Conservation (phyloP, 2,329 filamentous ascomycete genomes). For the Neodidymelliopsis sp. region DNA sequence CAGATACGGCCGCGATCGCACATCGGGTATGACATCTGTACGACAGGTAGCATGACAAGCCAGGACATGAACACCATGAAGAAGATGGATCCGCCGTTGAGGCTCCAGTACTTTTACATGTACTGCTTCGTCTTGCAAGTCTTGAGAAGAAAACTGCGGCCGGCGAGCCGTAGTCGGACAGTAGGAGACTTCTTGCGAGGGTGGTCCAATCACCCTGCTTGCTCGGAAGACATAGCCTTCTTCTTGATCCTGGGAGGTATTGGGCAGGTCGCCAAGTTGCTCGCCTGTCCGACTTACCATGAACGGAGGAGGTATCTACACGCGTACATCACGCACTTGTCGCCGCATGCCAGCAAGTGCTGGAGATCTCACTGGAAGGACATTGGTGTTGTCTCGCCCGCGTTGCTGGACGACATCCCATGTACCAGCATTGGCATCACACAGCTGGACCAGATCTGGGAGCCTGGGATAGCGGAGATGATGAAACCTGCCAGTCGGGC, state of each 20-base stretch:
- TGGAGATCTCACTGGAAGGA: constrained; percentile 47
- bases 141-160: constrained; percentile 41
- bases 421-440: constrained; percentile 48
- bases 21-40: constrained; percentile 47
- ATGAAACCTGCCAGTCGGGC: constrained; percentile 40
- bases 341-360: constrained; percentile 44
- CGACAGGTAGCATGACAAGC: constrained; percentile 36
- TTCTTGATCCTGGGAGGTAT: constrained; percentile 47
- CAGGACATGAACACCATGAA: constrained; percentile 41
- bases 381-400: constrained; percentile 44
- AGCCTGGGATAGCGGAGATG: constrained; percentile 40
- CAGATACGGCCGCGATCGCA: constrained; percentile 42
- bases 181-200: constrained; percentile 43
- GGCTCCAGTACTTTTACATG: constrained; percentile 49
- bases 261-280: constrained; percentile 44
- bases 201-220: constrained; percentile 43
- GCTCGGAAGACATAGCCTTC: constrained; percentile 47
- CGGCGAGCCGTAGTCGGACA: constrained; percentile 37
- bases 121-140: constrained; percentile 49
- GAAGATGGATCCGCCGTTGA: constrained; percentile 40
- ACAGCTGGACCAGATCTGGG: constrained; percentile 48
- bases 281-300: constrained; percentile 41
- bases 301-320: constrained; percentile 43
- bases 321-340: constrained; percentile 45
- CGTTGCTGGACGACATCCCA: constrained; percentile 45